phyloP scores from a whole-genome alignment of 805 yeast species.

The Teunomyces panamensis region DNA sequence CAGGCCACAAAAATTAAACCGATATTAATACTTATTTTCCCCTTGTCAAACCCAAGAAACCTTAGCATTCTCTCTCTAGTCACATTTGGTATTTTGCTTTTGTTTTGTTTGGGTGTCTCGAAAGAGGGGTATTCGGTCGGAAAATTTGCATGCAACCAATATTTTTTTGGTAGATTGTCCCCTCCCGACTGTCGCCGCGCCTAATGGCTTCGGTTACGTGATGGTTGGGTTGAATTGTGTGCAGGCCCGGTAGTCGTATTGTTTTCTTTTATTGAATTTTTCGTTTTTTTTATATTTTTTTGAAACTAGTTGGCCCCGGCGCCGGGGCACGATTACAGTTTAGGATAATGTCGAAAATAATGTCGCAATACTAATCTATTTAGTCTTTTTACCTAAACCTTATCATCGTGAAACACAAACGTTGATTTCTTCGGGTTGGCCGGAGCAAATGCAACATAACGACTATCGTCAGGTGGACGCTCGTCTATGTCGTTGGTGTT shows the following conservation, averaged over 20 bases:
- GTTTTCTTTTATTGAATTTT: background rate
- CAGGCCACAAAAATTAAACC: background rate
- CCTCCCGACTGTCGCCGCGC: slow-evolving; percentile 3
- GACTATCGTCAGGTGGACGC: slow-evolving; percentile 57
- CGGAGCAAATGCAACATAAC: slow-evolving; percentile 54
- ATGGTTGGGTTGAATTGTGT: background rate
- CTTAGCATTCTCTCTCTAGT: background rate
- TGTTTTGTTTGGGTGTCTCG: background rate
- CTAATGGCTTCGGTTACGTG: background rate
- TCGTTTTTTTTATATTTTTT: background rate
- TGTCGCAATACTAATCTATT: background rate
- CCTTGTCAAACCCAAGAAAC: background rate
- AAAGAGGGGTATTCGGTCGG: slow-evolving; percentile 3
- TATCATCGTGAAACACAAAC: slow-evolving; percentile 64
- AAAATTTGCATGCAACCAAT: slow-evolving; percentile 3
- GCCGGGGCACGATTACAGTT: background rate
- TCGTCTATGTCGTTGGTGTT: slow-evolving; percentile 43
- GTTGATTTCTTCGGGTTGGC: slow-evolving; percentile 48
- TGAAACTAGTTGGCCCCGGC: no score
- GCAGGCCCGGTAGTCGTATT: background rate
- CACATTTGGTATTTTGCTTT: background rate
- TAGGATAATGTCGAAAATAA: background rate
- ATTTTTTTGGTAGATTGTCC: background rate
- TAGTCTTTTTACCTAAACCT: slow-evolving; percentile 18
- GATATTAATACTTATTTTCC: background rate